phyloP scores from a whole-genome alignment of 805 yeast genomes.

The Sugiyamaella lignohabitans region DNA sequence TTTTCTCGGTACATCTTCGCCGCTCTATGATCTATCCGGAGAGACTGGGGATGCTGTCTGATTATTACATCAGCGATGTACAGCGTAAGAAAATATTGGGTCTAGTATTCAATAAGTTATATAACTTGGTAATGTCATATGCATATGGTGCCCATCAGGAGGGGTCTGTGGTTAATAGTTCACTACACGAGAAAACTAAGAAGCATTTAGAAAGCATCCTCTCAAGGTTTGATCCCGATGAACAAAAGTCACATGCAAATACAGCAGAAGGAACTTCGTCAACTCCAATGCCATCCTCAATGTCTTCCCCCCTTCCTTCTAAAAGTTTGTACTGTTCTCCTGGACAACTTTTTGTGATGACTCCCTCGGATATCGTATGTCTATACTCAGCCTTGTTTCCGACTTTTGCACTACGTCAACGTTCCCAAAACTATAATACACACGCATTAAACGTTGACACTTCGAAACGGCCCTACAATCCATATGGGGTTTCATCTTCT shows the following conservation, averaged over 20 bases:
- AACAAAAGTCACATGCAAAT: background rate
- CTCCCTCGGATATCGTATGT: conserved; percentile 28
- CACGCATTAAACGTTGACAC: conserved; percentile 7
- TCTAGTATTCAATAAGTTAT: conserved; percentile 15
- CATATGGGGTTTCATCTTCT: background rate
- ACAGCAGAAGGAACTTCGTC: background rate
- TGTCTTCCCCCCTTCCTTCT: background rate
- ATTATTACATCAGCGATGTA: conserved; percentile 19
- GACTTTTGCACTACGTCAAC: conserved; percentile 12
- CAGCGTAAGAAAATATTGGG: conserved; percentile 21
- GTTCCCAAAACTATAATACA: background rate
- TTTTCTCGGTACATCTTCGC: conserved; percentile 16
- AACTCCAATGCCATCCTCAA: background rate
- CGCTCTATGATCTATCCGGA: conserved; percentile 21
- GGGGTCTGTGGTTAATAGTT: background rate
- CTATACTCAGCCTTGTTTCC: conserved; percentile 27
- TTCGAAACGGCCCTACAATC: no score
- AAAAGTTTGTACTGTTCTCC: conserved; percentile 2
- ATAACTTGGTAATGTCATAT: conserved; percentile 10
- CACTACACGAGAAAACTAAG: conserved; percentile 3
- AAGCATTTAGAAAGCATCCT: conserved; percentile 13
- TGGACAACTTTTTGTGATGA: conserved; percentile 22
- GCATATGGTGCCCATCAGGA: conserved; percentile 11
- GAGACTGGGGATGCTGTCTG: conserved; percentile 18
- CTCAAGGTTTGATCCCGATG: conserved; percentile 9